Conservation (phyloP, 78 protist species). For the Dictyostelium intermedium region DNA sequence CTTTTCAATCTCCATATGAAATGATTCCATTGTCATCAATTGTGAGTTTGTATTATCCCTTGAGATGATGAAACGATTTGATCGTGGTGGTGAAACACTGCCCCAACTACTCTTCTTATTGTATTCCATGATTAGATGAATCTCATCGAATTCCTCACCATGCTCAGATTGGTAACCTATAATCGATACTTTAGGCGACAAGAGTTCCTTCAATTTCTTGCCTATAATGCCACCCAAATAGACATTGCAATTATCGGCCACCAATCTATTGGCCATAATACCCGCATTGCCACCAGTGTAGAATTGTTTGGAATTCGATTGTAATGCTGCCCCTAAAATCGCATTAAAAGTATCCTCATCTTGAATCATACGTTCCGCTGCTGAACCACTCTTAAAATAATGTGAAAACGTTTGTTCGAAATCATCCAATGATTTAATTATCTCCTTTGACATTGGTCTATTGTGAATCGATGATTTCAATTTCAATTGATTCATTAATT, state of each 20-base stretch:
- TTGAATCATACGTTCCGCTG: slow-evolving; percentile 59
- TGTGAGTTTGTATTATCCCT: slow-evolving; percentile 57
- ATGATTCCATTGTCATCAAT: slow-evolving; percentile 13
- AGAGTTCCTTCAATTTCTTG: neutral
- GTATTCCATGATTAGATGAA: slow-evolving; percentile 75
- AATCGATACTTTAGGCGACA: slow-evolving; percentile 5
- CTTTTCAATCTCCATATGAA: neutral
- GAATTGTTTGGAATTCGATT: neutral
- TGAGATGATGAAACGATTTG: slow-evolving; percentile 68
- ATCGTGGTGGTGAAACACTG: neutral
- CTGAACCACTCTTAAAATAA: slow-evolving; percentile 65
- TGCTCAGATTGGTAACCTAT: neutral
- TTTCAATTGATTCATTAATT: neutral
- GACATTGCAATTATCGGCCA: slow-evolving; percentile 17
- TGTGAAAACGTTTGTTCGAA: slow-evolving; percentile 43
- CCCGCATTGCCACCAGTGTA: slow-evolving; percentile 83
- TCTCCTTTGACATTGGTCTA: neutral
- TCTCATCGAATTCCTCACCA: slow-evolving; percentile 33
- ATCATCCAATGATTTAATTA: neutral
- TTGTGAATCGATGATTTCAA: neutral
- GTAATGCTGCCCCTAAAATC: slow-evolving; percentile 1
- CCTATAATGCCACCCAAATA: slow-evolving; percentile 69
- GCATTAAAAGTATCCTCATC: slow-evolving; percentile 5
- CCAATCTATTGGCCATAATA: slow-evolving; percentile 69
- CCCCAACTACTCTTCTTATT: slow-evolving; percentile 15